phyloP scores from a whole-genome alignment of 345 rosid species.

The Citrus hindsii region DNA sequence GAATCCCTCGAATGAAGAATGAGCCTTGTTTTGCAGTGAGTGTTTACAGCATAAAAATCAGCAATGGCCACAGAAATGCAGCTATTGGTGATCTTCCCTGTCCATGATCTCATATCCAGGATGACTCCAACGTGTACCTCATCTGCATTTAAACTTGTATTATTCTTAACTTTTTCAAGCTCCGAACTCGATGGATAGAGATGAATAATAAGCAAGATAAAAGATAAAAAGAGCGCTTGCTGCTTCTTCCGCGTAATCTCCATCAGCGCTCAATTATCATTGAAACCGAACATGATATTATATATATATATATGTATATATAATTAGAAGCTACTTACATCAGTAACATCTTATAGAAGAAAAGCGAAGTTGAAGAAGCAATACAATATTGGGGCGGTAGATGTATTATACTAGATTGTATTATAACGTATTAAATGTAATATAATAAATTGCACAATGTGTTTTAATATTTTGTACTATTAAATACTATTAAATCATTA shows the following conservation, averaged over 20 bases:
- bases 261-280: background rate
- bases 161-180: background rate
- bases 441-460: no score
- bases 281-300: background rate
- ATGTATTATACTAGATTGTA: no score
- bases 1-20: background rate
- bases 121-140: no score
- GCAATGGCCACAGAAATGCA: background rate
- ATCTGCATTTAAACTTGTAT: background rate
- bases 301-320: accelerated
- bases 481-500: no score
- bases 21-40: background rate
- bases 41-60: background rate
- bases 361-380: no score
- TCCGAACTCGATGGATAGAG: background rate
- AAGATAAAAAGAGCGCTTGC: background rate
- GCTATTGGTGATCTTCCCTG: background rate
- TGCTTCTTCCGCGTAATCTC: background rate
- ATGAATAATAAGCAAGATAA: background rate
- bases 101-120: no score
- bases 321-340: no score
- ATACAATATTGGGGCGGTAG: no score
- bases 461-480: no score
- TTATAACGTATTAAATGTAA: no score
- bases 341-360: background rate